Conservation (phyloP, 1,139 yeast genomes). For the Candida sojae region DNA sequence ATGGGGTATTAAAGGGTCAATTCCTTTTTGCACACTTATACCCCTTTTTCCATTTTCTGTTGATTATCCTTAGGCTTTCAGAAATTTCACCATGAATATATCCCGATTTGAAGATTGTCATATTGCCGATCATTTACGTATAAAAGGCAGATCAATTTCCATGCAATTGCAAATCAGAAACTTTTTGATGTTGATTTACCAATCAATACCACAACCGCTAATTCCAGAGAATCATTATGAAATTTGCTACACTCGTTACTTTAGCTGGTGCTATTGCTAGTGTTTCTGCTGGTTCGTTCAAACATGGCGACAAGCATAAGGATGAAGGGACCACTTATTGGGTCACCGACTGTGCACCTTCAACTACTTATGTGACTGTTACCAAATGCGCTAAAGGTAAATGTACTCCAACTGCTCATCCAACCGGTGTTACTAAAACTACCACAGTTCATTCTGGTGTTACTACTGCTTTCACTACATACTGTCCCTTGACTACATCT, state of each 20-base stretch:
- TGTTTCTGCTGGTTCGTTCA: not conserved
- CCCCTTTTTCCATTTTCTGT: too few species aligned
- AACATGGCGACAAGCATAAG: not conserved
- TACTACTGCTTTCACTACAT: constrained; percentile 25
- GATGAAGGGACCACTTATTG: not conserved
- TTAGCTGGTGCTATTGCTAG: not conserved
- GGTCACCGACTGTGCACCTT: constrained; percentile 6
- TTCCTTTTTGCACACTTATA: too few species aligned
- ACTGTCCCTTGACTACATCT: constrained; percentile 22
- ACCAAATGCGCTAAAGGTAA: constrained; percentile 18
- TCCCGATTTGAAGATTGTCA: not conserved
- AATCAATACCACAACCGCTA: not conserved
- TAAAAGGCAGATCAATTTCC: not conserved
- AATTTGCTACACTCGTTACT: constrained; percentile 2
- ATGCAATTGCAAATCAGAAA: not conserved
- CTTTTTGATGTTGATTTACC: not conserved
- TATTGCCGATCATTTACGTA: not conserved
- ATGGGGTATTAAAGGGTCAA: too few species aligned
- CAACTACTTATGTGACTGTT: constrained; percentile 23
- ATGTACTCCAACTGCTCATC: constrained; percentile 23
- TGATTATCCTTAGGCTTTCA: too few species aligned
- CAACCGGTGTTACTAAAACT: constrained; percentile 26
- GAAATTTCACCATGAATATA: too few species aligned
- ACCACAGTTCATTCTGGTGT: constrained; percentile 6
- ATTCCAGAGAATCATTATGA: not conserved